Base-by-base conservation (phyloP, 495 filamentous ascomycete genomes). In the Hyaloscypha bicolor region DNA sequence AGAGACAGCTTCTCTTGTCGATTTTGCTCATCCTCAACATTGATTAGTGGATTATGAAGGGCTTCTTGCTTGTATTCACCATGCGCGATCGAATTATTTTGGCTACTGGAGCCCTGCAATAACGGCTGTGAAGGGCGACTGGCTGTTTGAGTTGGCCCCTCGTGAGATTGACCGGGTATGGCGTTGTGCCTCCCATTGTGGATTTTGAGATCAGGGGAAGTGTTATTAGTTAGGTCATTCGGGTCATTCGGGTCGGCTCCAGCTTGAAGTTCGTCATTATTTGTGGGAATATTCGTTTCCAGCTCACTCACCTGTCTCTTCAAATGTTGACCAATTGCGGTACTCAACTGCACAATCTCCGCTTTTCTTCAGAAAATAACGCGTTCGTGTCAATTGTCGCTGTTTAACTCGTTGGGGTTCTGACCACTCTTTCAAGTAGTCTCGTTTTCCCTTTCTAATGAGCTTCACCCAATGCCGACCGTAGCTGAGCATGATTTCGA, bases 391-490 rank as follows among this genome's bases (percentile, higher is more conserved):
- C 30, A n/a, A 59, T 59, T 59, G 25, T 33, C 56, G 56, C 30
- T 33, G 30, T 59, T 59, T 30, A 59, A 59, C 19, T 2, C 16
- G 25, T 59, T 2, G 30, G 19, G 35, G 22, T 11, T 59, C 56
- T 59, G 56, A 37, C 56, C 56, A 59, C 56, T 59, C 56, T 59
- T 59, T 59, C 35, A 59, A 1, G n/a, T 37, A 59, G 14, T 59
- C 56, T 59, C 56, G 30, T 59, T 59, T 59, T 21, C 56, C 19
- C 56, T 21, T 59, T 33, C 19, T 33, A 0, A 59, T 21, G 30
- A 59, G 30, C 30, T 59, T 59, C 9, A 59, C 19, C 56, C 56
- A 59, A 59, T 59, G 30, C 5, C 30, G 56, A 4, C 56, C 56
- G 30, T 59, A 59, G 56, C 56, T 35, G 56, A 59, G 56, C 25